Evolutionary conservation across 192 early-diverging fungal genomes (phyloP).

Genomic region (Coemansia sp.): DNA sequence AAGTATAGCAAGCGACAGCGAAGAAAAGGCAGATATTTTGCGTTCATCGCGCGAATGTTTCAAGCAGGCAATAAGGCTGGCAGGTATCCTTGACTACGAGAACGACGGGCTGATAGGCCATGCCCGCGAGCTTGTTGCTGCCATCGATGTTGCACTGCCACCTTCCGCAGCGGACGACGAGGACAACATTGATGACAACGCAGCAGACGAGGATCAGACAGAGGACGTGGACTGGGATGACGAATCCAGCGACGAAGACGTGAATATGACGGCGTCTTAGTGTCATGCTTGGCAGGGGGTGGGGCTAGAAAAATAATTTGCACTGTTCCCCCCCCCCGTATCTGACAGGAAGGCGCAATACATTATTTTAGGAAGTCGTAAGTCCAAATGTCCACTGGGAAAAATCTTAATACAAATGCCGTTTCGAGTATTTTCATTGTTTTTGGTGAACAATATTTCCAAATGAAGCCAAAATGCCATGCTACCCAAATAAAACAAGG

Average conservation of each 20-base stretch:
- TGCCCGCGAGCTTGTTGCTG: conserved; percentile 66
- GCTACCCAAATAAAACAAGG: too few relatives aligned
- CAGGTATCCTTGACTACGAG: conserved; percentile 62
- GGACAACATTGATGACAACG: conserved; percentile 48
- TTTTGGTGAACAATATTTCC: too few relatives aligned
- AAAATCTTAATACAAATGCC: too few relatives aligned
- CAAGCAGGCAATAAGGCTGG: conserved; percentile 59
- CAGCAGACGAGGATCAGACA: conserved; percentile 37
- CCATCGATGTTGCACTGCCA: conserved; percentile 61
- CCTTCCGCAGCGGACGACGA: conserved; percentile 56
- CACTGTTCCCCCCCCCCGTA: too few relatives aligned
- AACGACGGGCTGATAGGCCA: conserved; percentile 73
- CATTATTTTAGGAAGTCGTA: too few relatives aligned
- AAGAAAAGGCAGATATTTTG: conserved; percentile 30
- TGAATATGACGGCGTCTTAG: conserved; percentile 51
- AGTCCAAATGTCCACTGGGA: too few relatives aligned
- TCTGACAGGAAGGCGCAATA: too few relatives aligned
- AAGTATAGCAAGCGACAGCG: conserved; percentile 51
- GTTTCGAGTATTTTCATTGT: too few relatives aligned
- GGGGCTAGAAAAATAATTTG: too few relatives aligned
- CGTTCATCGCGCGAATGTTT: conserved; percentile 51
- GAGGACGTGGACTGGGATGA: conserved; percentile 58
- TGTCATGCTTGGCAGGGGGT: too few relatives aligned
- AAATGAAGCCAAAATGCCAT: too few relatives aligned
- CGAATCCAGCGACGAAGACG: conserved; percentile 46